Base-by-base conservation (phyloP, 306 rosid species). In the Fragaria ananassa region DNA sequence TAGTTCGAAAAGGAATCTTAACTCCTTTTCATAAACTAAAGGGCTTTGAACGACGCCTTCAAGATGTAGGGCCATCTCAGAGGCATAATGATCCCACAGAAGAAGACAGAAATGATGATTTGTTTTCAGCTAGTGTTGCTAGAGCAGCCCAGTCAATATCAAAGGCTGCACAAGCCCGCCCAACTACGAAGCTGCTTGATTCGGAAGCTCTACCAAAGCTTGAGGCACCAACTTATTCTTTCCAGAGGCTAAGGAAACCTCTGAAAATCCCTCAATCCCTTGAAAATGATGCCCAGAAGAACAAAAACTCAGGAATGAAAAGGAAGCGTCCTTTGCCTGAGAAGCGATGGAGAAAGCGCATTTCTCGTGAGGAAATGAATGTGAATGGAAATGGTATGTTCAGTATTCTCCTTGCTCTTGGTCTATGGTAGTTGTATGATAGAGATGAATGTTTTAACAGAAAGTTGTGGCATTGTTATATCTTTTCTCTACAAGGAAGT, bases 11-110 rank as follows among this genome's bases (percentile, higher is more conserved):
- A 82, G 99, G 99, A 83, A 79, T 95, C 73, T 86, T 95, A 50
- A 92, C 99, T 68, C 99, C 99, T 64, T 95, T 95, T 82, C 97
- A 93, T 84, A 89, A 84, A 90, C 85, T 95, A 51, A 92, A 81
- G 85, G 99, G 99, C 73, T 92, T 90, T 83, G 97, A 90, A 75
- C 99, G 97, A 23, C 80, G 96, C 39, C 70, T 90, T 82, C 90
- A 92, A 81, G 88, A 88, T 56, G 82, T 82, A 7, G 87, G 86
- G 79, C 71, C 91, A 74, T 88, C 91, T 72, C 81, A 71, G 68
- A 81, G 87, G 77, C 76, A 18, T 74, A 69, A 81, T 73, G 82
- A 76, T 51, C 74, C 79, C 18, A 78, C 69, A 68, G 86, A 82
- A 53, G 89, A 83, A 74, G 85, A 72, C 23, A 51, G 34, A 41